These are phyloP conservation scores for Ceratobasidium sp. DNA, from an alignment of 1,284 basidiomycete genomes.

Conservation along the genomic window DNA sequence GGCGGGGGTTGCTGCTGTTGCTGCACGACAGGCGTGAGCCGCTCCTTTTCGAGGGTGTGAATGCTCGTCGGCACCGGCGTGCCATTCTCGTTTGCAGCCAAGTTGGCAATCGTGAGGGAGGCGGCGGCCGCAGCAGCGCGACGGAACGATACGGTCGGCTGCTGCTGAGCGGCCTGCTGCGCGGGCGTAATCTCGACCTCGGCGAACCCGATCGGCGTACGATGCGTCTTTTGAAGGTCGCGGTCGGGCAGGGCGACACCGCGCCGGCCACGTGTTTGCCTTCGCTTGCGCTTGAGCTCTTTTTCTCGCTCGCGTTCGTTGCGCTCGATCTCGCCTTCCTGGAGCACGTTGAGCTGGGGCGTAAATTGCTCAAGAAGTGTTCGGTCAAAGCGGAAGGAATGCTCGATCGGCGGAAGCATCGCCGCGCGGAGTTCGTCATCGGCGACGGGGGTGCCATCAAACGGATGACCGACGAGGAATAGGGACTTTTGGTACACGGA, in stretches of 20 bases:
- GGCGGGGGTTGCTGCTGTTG: slow-evolving; percentile 57
- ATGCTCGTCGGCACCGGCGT: slow-evolving; percentile 64
- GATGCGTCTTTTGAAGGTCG: slow-evolving; percentile 90
- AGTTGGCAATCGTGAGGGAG: slow-evolving; percentile 79
- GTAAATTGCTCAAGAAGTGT: slow-evolving; percentile 86
- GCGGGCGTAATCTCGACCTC: slow-evolving; percentile 64
- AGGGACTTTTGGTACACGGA: slow-evolving; percentile 92
- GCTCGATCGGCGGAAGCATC: slow-evolving; percentile 82
- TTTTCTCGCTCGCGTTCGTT: slow-evolving; percentile 95
- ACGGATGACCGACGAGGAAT: slow-evolving; percentile 88
- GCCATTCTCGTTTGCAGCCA: slow-evolving; percentile 85
- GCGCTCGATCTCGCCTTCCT: slow-evolving; percentile 86
- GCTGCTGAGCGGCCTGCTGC: slow-evolving; percentile 54
- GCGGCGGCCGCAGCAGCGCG: slow-evolving; percentile 88
- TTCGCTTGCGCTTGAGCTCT: slow-evolving; percentile 85
- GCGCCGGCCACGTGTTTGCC: slow-evolving; percentile 88
- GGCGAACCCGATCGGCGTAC: slow-evolving; percentile 87
- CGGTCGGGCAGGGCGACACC: slow-evolving; percentile 93
- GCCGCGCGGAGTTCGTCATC: slow-evolving; percentile 94
- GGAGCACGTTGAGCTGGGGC: slow-evolving; percentile 88
- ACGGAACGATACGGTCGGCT: slow-evolving; percentile 68
- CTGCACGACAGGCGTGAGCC: slow-evolving; percentile 45
- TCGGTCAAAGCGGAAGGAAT: slow-evolving; percentile 67
- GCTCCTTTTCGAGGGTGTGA: slow-evolving; percentile 55
- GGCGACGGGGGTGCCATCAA: slow-evolving; percentile 79